phyloP scores from a whole-genome alignment of 352 stramenopile species.

The Globisporangium paroecandrum region DNA sequence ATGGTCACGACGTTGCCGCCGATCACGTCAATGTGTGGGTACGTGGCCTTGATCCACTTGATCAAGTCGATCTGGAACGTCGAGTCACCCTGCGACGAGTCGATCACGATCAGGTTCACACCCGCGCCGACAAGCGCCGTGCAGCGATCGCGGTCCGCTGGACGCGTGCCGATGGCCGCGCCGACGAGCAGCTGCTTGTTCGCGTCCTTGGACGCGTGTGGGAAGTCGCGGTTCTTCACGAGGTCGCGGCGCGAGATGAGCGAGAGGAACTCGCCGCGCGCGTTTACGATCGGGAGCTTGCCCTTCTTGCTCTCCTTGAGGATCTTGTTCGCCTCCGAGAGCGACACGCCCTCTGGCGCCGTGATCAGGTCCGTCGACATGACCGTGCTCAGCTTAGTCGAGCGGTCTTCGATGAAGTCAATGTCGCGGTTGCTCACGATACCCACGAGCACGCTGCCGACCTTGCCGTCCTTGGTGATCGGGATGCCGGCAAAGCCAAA shows the following conservation, averaged over 20 bases:
- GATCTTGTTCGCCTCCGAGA: conserved; percentile 97
- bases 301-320: conserved; percentile 98
- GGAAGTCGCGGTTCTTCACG: conserved; percentile 98
- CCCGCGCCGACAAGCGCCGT: conserved; percentile 90
- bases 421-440: conserved; percentile 99
- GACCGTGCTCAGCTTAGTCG: conserved; percentile 80
- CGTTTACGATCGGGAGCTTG: conserved; percentile 99
- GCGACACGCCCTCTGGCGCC: conserved; percentile 92
- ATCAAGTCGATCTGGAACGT: conserved; percentile 89
- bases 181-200: conserved; percentile 99
- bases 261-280: conserved; percentile 96
- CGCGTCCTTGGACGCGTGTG: conserved; percentile 94
- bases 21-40: conserved; percentile 97
- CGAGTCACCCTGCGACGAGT: conserved; percentile 99
- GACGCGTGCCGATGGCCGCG: conserved; percentile 98
- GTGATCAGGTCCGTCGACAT: conserved; percentile 92
- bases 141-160: conserved; percentile 94
- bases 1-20: conserved; percentile 99
- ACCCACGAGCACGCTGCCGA: conserved; percentile 96
- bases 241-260: conserved; percentile 98
- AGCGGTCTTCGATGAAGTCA: conserved; percentile 96
- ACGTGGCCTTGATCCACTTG: conserved; percentile 95
- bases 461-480: conserved; percentile 97
- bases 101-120: conserved; percentile 99
- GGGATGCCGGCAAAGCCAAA: conserved; percentile 98